These are phyloP conservation scores for Chlamydomonas incerta DNA, from an alignment of 139 green algal genomes.

Conservation along the genomic window DNA sequence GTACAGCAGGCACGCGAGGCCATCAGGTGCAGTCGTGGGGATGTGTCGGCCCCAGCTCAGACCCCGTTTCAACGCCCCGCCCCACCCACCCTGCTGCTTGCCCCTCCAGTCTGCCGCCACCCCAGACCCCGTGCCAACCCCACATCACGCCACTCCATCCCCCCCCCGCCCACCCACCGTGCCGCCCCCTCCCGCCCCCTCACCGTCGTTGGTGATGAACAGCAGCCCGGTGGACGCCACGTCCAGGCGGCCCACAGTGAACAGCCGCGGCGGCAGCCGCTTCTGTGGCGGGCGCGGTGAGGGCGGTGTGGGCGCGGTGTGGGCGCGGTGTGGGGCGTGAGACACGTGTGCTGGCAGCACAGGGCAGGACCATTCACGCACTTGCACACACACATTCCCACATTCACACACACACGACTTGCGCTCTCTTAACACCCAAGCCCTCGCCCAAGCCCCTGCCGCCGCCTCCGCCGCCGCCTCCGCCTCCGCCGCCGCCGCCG, in stretches of 20 bases:
- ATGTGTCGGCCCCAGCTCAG: too few relatives aligned
- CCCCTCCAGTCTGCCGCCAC: not conserved
- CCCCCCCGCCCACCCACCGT: not conserved
- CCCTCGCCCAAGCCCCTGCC: not conserved
- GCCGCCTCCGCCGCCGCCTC: too few relatives aligned
- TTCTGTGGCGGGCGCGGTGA: constrained; percentile 28
- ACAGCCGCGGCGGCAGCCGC: constrained; percentile 83
- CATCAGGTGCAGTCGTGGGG: too few relatives aligned
- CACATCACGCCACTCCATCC: not conserved
- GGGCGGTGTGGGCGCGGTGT: not conserved
- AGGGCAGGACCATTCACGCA: too few relatives aligned
- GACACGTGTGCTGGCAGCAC: too few relatives aligned
- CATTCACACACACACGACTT: too few relatives aligned
- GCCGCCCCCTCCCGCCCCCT: not conserved
- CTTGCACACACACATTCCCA: too few relatives aligned
- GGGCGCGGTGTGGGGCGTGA: not conserved
- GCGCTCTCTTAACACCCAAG: too few relatives aligned
- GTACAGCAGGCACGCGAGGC: not conserved
- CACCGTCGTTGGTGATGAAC: constrained; percentile 97
- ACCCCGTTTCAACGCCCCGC: too few relatives aligned
- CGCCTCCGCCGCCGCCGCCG: not conserved
- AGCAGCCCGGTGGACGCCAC: constrained; percentile 90
- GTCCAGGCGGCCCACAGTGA: constrained; percentile 96
- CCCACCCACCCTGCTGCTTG: too few relatives aligned
- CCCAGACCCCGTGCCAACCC: not conserved